Conservation (phyloP, 2,329 filamentous ascomycete species). For the Sporothrix globosa region DNA sequence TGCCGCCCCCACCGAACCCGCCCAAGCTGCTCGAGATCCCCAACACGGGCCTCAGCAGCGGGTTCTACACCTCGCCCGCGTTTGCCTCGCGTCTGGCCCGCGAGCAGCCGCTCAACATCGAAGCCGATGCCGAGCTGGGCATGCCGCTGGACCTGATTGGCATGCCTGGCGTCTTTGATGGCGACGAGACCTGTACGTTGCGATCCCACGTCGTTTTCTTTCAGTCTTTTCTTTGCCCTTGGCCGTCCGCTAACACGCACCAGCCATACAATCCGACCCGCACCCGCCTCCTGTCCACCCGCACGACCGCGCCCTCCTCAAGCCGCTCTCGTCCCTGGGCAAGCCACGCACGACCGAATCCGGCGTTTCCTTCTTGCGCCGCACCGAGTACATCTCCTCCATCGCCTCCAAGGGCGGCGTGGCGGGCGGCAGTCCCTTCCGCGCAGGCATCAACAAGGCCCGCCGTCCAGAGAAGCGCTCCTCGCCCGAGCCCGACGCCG, state of each 20-base stretch:
- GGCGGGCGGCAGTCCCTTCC: conserved; percentile 20
- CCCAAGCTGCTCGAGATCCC: conserved; percentile 97
- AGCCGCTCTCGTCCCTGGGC: conserved; percentile 80
- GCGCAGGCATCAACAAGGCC: conserved; percentile 33
- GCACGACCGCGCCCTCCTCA: conserved; percentile 80
- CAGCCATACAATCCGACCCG: conserved; percentile 80
- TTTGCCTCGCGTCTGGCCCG: conserved; percentile 88
- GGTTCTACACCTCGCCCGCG: conserved; percentile 85
- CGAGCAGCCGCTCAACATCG: conserved; percentile 93
- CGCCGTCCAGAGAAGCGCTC: conserved; percentile 50
- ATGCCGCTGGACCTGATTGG: conserved; percentile 97
- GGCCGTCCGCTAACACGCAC: background rate
- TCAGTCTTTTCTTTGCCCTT: background rate
- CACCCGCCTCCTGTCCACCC: conserved; percentile 74
- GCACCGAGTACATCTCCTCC: conserved; percentile 91
- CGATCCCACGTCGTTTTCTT: background rate
- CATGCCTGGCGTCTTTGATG: conserved; percentile 91
- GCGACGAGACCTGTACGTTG: conserved; percentile 82
- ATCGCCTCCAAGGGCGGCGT: conserved; percentile 51
- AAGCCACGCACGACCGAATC: conserved; percentile 77
- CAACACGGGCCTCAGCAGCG: conserved; percentile 82
- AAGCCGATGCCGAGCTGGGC: conserved; percentile 94
- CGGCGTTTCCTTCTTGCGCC: conserved; percentile 88
- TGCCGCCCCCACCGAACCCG: conserved; percentile 90
- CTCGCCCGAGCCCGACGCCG: conserved; percentile 50